Conservation (phyloP, 352 stramenopile species). For the Globisporangium nodosum region DNA sequence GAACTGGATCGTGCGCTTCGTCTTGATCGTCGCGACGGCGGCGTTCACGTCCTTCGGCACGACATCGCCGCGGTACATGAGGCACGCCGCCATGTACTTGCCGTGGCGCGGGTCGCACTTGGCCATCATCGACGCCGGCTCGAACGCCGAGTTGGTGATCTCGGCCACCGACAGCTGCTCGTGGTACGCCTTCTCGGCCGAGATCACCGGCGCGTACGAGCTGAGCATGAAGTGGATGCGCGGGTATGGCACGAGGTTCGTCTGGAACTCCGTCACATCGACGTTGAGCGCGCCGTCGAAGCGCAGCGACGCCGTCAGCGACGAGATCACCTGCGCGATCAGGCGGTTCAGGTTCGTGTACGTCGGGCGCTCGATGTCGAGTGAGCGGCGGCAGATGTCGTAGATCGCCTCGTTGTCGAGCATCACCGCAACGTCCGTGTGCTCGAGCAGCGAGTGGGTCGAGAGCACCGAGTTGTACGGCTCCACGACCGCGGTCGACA, state of each 20-base stretch:
- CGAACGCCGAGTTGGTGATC: slow-evolving; percentile 98
- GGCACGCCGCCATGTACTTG: slow-evolving; percentile 99
- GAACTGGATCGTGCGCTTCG: slow-evolving; percentile 99
- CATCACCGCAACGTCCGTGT: slow-evolving; percentile 97
- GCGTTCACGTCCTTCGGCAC: slow-evolving; percentile 96
- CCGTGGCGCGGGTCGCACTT: slow-evolving; percentile 98
- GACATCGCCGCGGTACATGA: slow-evolving; percentile 98
- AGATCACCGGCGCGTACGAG: slow-evolving; percentile 98
- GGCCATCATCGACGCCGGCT: slow-evolving; percentile 98
- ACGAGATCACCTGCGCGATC: slow-evolving; percentile 97
- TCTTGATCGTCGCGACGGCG: slow-evolving; percentile 98
- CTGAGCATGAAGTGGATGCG: slow-evolving; percentile 99
- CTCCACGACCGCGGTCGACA: slow-evolving; percentile 96
- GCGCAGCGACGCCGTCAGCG: slow-evolving; percentile 96
- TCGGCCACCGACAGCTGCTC: slow-evolving; percentile 96
- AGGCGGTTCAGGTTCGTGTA: slow-evolving; percentile 99
- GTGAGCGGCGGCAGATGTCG: slow-evolving; percentile 96
- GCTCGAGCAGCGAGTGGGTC: slow-evolving; percentile 96
- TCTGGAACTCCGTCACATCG: slow-evolving; percentile 99
- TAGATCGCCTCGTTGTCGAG: slow-evolving; percentile 99
- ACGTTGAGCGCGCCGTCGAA: slow-evolving; percentile 98
- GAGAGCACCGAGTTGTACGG: slow-evolving; percentile 98
- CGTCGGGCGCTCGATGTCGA: slow-evolving; percentile 97
- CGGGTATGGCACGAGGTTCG: slow-evolving; percentile 98
- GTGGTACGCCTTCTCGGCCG: slow-evolving; percentile 96